phyloP scores from a whole-genome alignment of 106 monocot genomes.

The Gastrodia elata region DNA sequence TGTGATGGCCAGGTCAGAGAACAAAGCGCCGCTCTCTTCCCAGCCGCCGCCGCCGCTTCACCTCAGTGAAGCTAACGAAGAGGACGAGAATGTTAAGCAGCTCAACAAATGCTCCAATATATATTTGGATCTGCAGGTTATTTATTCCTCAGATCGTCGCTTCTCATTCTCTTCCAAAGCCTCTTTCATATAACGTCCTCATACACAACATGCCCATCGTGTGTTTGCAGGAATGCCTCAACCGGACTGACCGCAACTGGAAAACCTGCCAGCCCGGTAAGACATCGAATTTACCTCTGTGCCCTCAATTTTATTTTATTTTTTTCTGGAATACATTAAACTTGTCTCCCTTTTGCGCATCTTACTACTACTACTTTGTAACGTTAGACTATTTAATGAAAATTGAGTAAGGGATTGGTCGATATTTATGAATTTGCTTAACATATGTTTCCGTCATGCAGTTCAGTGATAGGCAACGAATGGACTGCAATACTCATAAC shows the following conservation, averaged over 20 bases:
- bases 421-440: no score
- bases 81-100: conserved; percentile 94
- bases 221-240: conserved; percentile 75
- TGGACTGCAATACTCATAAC: no score
- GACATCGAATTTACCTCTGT: background rate
- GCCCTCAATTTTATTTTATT: no score
- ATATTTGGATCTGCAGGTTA: conserved; percentile 76
- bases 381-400: no score
- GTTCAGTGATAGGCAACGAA: no score
- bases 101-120: conserved; percentile 75
- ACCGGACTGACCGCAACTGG: conserved; percentile 68
- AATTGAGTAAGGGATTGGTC: no score
- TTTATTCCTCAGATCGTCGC: background rate
- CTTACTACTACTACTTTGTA: no score
- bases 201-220: background rate
- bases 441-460: no score
- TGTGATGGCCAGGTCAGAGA: background rate
- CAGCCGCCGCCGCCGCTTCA: conserved; percentile 27
- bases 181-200: background rate
- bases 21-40: background rate
- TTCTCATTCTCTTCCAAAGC: background rate
- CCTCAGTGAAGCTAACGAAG: conserved; percentile 68
- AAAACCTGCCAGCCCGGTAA: conserved; percentile 68
- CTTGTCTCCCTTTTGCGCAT: background rate
- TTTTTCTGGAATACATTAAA: background rate